Percentiles rank a stretch among this genome's conserved stretches.
Evolutionary conservation across 106 monocot genomes (phyloP).

Genomic region (Iris macrosiphon): DNA sequence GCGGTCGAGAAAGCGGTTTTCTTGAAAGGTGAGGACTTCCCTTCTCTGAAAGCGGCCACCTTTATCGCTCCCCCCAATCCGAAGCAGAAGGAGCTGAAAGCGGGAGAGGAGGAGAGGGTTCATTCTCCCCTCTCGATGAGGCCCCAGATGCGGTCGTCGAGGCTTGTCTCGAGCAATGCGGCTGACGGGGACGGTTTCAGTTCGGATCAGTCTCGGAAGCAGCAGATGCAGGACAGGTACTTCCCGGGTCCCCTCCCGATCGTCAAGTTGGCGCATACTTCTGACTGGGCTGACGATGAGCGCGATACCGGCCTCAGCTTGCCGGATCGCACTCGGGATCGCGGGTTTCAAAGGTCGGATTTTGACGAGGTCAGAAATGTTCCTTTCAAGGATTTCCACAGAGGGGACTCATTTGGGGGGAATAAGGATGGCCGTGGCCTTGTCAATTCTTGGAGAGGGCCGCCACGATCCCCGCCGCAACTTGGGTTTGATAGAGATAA

Average conservation of each 20-base stretch:
- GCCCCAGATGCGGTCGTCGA: conserved; percentile 39
- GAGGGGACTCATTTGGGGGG: conserved; percentile 46
- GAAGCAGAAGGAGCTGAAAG: conserved; percentile 30
- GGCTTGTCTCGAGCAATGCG: background rate
- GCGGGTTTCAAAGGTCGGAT: conserved; percentile 27
- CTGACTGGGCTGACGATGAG: conserved; percentile 95
- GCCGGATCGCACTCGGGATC: conserved; percentile 33
- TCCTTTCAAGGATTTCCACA: conserved; percentile 29
- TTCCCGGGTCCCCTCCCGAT: conserved; percentile 39
- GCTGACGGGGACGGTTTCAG: background rate
- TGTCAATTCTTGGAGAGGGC: conserved; percentile 41
- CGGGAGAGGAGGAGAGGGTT: conserved; percentile 10
- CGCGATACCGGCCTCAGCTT: conserved; percentile 63
- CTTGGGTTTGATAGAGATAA: conserved; percentile 31
- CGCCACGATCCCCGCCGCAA: background rate
- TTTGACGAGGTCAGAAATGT: conserved; percentile 20
- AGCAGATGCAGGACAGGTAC: conserved; percentile 15
- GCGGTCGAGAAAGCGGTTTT: conserved; percentile 34
- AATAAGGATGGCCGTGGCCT: conserved; percentile 27
- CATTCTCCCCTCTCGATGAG: conserved; percentile 33
- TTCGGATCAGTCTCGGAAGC: conserved; percentile 8
- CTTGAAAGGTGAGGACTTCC: conserved; percentile 74
- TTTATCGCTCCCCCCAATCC: conserved; percentile 4
- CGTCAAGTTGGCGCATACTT: conserved; percentile 42
- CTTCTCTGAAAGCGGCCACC: conserved; percentile 46